Evolutionary conservation across 371 early-diverging fungal genomes (phyloP).

Genomic region (Mortierella sp.): DNA sequence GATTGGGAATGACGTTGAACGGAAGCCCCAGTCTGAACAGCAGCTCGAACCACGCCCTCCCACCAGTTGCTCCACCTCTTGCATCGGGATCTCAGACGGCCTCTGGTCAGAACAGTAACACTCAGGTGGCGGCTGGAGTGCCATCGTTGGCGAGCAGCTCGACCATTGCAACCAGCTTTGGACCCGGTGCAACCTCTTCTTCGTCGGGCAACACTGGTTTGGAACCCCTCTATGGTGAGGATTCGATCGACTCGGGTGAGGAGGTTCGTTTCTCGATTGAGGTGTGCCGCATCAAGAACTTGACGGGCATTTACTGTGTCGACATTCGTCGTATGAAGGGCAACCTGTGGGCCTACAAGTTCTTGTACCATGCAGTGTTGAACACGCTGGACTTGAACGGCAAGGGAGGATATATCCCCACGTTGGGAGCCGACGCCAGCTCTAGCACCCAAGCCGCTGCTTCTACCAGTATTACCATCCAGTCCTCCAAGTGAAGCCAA

Average conservation of each 20-base stretch:
- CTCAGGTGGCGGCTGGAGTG: constrained; percentile 1
- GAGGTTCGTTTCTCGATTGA: constrained; percentile 89
- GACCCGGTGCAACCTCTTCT: constrained; percentile 10
- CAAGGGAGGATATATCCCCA: constrained; percentile 59
- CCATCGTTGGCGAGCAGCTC: constrained; percentile 42
- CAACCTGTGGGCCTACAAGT: constrained; percentile 94
- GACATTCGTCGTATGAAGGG: constrained; percentile 92
- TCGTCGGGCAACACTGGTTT: constrained; percentile 19
- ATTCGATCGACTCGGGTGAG: constrained; percentile 84
- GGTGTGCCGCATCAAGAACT: constrained; percentile 89
- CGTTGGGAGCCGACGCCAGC: constrained; percentile 37
- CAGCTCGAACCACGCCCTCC: constrained; percentile 1
- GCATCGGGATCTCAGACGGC: constrained; percentile 1
- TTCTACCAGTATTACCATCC: no score
- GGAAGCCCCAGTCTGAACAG: constrained; percentile 3
- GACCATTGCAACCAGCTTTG: constrained; percentile 38
- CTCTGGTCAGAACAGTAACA: not conserved
- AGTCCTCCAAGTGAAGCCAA: no score
- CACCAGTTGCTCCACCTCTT: constrained; percentile 1
- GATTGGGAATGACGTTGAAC: not conserved
- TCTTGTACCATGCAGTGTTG: constrained; percentile 81
- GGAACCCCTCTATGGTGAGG: constrained; percentile 93
- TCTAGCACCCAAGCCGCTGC: no score
- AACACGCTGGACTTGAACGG: constrained; percentile 66
- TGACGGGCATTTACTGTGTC: constrained; percentile 90